These are phyloP conservation scores for Colletotrichum musae DNA, from an alignment of 2,329 filamentous ascomycete species.

Conservation along the genomic window DNA sequence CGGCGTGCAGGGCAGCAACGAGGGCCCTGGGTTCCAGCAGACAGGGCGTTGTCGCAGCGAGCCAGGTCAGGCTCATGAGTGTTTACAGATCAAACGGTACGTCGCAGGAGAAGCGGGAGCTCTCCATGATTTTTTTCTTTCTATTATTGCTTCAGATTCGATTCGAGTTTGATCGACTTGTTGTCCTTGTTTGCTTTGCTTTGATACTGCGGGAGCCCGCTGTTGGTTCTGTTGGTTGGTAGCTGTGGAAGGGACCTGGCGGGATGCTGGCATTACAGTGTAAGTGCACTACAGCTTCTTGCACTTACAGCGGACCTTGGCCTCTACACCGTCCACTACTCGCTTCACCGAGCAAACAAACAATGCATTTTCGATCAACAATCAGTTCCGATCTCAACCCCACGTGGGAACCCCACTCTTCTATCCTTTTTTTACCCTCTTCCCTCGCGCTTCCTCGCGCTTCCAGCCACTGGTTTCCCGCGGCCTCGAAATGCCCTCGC, in stretches of 20 bases:
- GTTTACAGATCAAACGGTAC: conserved; percentile 35
- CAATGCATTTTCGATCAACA: conserved; percentile 26
- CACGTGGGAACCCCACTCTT: conserved; percentile 32
- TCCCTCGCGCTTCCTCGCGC: not conserved
- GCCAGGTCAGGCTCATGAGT: conserved; percentile 34
- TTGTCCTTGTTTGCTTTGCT: not conserved
- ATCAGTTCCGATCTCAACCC: conserved; percentile 16
- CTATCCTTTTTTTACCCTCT: not conserved
- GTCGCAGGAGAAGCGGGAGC: conserved; percentile 25
- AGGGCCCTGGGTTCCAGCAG: conserved; percentile 25
- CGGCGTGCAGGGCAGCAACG: conserved; percentile 15
- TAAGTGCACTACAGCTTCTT: no score
- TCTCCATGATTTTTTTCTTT: conserved; percentile 19
- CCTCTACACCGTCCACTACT: conserved; percentile 4
- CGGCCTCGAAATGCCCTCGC: conserved; percentile 8
- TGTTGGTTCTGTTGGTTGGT: conserved; percentile 7
- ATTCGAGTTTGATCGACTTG: conserved; percentile 5
- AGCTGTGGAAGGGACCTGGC: conserved; percentile 4
- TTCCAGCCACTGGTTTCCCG: conserved; percentile 8
- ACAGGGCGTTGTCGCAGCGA: conserved; percentile 10
- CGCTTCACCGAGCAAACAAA: conserved; percentile 34
- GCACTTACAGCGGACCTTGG: no score
- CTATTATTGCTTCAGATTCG: conserved; percentile 5
- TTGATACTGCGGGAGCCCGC: not conserved
- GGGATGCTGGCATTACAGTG: not conserved